Evolutionary conservation across 2,329 filamentous ascomycete species (phyloP), one percentile per base, ranked within the genome.

Genomic region (Gremmenia infestans): DNA sequence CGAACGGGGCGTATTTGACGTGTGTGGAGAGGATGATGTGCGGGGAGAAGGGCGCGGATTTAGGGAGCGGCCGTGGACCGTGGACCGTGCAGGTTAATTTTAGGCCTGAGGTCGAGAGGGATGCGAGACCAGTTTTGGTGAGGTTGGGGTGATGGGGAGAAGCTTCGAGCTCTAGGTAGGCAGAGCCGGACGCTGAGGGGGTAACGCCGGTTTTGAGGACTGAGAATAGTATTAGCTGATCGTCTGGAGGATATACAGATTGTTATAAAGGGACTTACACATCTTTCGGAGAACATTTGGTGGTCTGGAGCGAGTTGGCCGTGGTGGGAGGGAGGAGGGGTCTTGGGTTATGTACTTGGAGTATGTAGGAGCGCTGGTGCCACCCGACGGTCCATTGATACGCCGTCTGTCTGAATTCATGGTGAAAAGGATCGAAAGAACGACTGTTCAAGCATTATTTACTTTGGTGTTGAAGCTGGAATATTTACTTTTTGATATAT

Each of bases 1-100:
- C 93, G 70, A 99, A 99, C 0, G 94, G 92, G 0, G 94, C 92
- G 70, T 96, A 97, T 74, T 97, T 99, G 69, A 99, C 88, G 65
- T 96, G 91, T 2, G 93, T 95, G 14, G 89, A 91, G 51, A 99
- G 81, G 46, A 97, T 87, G 61, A 97, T 84, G 66, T 96, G 92
- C 9, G 94, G 91, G 52, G 90, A 94, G 75, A 97, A 99, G 1
- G 91, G 87, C 28, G 91, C 90, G 54, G 89, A 95, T 69, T 91
- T 85, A 35, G 93, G 92, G 43, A 99, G 81, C 23, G 94, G 91
- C 63, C 92, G 86, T 3, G 94, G 94, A 1, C 94, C 94, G 73
- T 97, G 93, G 53, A 97, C 90, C 11, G 91, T 92, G 72, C 92
- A 96, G 60, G 87, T 89, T 58, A 99, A 84, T 73, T 99, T 99